Evolutionary conservation across 2,329 filamentous ascomycete species (phyloP).

Genomic region (Fusarium globosum): DNA sequence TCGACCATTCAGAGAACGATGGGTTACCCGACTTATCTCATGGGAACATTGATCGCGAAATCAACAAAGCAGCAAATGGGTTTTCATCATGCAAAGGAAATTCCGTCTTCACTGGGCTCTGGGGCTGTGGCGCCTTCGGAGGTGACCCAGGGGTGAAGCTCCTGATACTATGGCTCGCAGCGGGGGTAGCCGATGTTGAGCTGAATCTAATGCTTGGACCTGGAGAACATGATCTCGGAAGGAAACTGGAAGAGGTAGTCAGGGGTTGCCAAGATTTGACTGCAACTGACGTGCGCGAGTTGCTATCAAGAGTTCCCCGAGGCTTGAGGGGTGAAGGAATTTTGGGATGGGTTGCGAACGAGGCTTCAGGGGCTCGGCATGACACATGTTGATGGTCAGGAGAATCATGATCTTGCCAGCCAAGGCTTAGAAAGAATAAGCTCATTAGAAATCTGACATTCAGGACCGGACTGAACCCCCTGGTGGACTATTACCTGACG

Average conservation of each 20-base stretch:
- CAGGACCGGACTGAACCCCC: neutral
- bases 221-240: slow-evolving; percentile 35
- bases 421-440: neutral
- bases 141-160: slow-evolving; percentile 49
- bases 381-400: neutral
- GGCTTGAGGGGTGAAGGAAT: slow-evolving; percentile 17
- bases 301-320: slow-evolving; percentile 16
- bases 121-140: slow-evolving; percentile 52
- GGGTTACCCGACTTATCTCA: slow-evolving; percentile 44
- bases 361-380: neutral
- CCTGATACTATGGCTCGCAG: slow-evolving; percentile 49
- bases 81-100: slow-evolving; percentile 39
- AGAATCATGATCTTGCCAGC: neutral
- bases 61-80: slow-evolving; percentile 45
- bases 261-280: slow-evolving; percentile 5
- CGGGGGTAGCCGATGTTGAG: slow-evolving; percentile 38
- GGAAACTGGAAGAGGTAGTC: slow-evolving; percentile 7
- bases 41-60: slow-evolving; percentile 45
- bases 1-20: slow-evolving; percentile 8
- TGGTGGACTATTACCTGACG: neutral
- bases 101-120: slow-evolving; percentile 45
- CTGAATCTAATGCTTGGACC: slow-evolving; percentile 35
- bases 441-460: neutral
- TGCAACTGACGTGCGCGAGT: neutral
- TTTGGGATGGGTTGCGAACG: slow-evolving; percentile 27